A percentile compares a stretch with the other conserved stretches of the same genome.
phyloP scores from a whole-genome alignment of 140 eudicot species.

The Ambrosia hybrid region DNA sequence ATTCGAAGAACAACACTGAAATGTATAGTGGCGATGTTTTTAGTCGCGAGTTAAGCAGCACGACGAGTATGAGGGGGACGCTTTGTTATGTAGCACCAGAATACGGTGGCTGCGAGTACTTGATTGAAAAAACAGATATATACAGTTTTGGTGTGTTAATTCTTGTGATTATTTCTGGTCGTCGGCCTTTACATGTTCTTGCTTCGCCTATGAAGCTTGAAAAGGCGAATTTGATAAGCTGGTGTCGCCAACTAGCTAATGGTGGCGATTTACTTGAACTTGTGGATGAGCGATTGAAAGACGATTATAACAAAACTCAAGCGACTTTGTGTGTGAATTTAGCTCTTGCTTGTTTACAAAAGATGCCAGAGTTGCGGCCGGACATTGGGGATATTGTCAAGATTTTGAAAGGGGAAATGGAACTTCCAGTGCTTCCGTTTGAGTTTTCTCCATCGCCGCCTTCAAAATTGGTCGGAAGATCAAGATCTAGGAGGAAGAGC shows the following conservation, averaged over 20 bases:
- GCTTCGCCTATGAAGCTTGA: conserved; percentile 96
- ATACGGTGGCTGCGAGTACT: conserved; percentile 65
- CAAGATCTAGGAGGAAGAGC: conserved; percentile 66
- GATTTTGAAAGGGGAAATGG: conserved; percentile 87
- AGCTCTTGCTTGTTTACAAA: conserved; percentile 89
- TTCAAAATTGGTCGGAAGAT: conserved; percentile 51
- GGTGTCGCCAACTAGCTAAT: conserved; percentile 79
- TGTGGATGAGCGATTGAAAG: conserved; percentile 71
- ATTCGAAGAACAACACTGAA: conserved; percentile 62
- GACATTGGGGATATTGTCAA: conserved; percentile 84
- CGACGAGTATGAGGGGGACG: conserved; percentile 98
- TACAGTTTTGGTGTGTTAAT: conserved; percentile 90
- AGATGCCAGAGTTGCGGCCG: conserved; percentile 90
- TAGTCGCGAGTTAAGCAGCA: conserved; percentile 93
- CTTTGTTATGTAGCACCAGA: conserved; percentile 96
- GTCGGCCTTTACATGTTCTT: conserved; percentile 88
- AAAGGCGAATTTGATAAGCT: conserved; percentile 91
- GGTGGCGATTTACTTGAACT: conserved; percentile 81
- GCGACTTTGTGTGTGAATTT: conserved; percentile 77
- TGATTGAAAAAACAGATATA: conserved; percentile 86
- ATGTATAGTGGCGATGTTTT: conserved; percentile 85
- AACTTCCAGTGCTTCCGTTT: conserved; percentile 65
- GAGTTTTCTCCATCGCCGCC: conserved; percentile 95
- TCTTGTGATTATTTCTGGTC: conserved; percentile 84
- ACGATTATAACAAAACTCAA: conserved; percentile 57